phyloP scores from a whole-genome alignment of 73 alveolate species.

The Paraurostyla sp. region DNA sequence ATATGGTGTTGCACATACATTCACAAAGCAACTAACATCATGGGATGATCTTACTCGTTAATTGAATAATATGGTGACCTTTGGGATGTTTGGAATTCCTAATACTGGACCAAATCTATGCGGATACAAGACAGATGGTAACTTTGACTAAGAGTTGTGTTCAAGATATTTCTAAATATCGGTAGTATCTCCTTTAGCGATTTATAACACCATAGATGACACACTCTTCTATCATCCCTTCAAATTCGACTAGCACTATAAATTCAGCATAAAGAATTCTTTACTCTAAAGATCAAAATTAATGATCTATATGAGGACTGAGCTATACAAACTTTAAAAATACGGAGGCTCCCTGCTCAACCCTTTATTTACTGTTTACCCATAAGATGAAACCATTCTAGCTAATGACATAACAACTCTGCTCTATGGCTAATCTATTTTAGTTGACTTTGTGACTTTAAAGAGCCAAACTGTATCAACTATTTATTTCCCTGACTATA shows the following conservation, averaged over 20 bases:
- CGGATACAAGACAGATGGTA: not conserved
- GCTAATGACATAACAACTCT: not conserved
- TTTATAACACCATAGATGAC: not conserved
- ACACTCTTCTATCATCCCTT: not conserved
- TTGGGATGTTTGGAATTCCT: conserved; percentile 39
- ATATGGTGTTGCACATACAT: conserved; percentile 9
- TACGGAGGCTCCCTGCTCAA: conserved; percentile 27
- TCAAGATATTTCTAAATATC: not conserved
- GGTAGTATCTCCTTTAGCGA: not conserved
- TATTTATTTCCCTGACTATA: not conserved
- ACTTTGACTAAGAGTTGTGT: not conserved
- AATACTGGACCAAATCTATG: not conserved
- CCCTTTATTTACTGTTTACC: not conserved
- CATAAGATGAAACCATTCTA: not conserved
- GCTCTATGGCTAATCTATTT: not conserved
- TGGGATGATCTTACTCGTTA: not conserved
- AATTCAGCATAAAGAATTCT: not conserved
- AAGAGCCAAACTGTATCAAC: not conserved
- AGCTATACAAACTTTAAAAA: not conserved
- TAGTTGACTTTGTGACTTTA: not conserved
- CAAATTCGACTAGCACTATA: not conserved
- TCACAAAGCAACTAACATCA: not conserved
- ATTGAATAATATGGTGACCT: not conserved
- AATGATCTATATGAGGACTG: not conserved
- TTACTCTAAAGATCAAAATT: not conserved